A percentile compares a stretch with the other conserved stretches of the same genome.
Evolutionary conservation across 1,284 basidiomycete species (phyloP).

Genomic region (Fomitopsis palustris): DNA sequence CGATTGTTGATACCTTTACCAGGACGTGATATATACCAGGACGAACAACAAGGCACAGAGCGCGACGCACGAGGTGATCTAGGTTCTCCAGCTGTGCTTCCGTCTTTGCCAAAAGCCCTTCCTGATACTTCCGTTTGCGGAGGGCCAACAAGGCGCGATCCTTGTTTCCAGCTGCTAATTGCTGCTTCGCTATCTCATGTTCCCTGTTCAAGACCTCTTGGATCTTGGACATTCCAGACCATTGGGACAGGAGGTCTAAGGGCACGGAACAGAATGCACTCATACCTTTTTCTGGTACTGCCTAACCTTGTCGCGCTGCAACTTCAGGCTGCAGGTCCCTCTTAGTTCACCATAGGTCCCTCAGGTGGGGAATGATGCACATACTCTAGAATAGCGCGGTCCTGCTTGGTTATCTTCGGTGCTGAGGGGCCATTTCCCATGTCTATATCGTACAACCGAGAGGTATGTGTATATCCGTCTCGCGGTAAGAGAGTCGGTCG

Average conservation of each 20-base stretch:
- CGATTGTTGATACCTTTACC: constrained; percentile 86
- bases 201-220: constrained; percentile 86
- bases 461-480: not conserved
- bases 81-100: constrained; percentile 88
- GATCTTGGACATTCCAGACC: constrained; percentile 50
- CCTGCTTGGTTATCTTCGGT: constrained; percentile 90
- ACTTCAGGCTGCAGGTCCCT: constrained; percentile 66
- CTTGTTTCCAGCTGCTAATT: constrained; percentile 81
- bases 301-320: constrained; percentile 92
- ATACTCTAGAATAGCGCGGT: constrained; percentile 92
- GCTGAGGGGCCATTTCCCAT: constrained; percentile 78
- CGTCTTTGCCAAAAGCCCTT: constrained; percentile 83
- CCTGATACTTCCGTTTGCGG: constrained; percentile 90
- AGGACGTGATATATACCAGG: not conserved
- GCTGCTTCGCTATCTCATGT: constrained; percentile 83
- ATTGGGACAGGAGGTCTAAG: not conserved
- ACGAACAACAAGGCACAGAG: not conserved
- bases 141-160: constrained; percentile 85
- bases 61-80: constrained; percentile 76
- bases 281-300: constrained; percentile 93
- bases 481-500: no score
- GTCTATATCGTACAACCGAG: not conserved
- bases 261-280: not conserved
- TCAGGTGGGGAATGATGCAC: constrained; percentile 28
- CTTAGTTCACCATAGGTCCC: constrained; percentile 2